Evolutionary conservation across 495 filamentous ascomycete genomes (phyloP).

Genomic region (Penicillium paradoxum): DNA sequence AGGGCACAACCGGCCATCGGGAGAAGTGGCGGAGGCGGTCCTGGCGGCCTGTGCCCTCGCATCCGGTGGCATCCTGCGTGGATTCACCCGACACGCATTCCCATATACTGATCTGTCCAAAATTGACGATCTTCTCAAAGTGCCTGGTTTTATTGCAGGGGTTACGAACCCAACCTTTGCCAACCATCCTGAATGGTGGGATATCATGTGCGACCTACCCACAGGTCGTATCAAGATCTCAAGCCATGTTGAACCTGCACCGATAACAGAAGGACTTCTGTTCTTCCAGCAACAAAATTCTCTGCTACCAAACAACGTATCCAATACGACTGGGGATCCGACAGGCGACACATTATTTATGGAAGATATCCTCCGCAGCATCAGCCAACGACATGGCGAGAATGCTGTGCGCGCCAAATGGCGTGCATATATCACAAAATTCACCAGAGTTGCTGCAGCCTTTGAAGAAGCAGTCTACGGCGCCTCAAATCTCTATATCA

Average conservation of each 20-base stretch:
- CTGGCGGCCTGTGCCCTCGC: slow-evolving; percentile 88
- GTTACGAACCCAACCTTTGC: slow-evolving; percentile 97
- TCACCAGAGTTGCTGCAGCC: slow-evolving; percentile 84
- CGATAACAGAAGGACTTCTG: slow-evolving; percentile 71
- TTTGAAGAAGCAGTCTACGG: slow-evolving; percentile 96
- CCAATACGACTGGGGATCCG: slow-evolving; percentile 53
- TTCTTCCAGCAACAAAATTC: slow-evolving; percentile 83
- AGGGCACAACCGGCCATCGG: slow-evolving; percentile 88
- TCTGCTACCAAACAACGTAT: slow-evolving; percentile 42
- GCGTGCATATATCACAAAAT: slow-evolving; percentile 83
- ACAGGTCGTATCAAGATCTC: slow-evolving; percentile 93
- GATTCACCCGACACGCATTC: slow-evolving; percentile 96
- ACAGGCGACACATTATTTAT: slow-evolving; percentile 91
- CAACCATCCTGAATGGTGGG: slow-evolving; percentile 96
- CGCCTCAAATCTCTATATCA: slow-evolving; percentile 82
- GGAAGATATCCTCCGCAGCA: slow-evolving; percentile 74
- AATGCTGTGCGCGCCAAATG: slow-evolving; percentile 85
- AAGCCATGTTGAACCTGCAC: slow-evolving; percentile 67
- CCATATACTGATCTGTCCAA: slow-evolving; percentile 98
- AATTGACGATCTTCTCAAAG: slow-evolving; percentile 90
- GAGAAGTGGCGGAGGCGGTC: slow-evolving; percentile 92
- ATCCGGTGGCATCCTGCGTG: slow-evolving; percentile 88
- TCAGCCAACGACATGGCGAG: slow-evolving; percentile 82
- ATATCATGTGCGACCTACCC: slow-evolving; percentile 88
- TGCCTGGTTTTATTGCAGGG: slow-evolving; percentile 95